phyloP scores from a whole-genome alignment of 148 eudicot species.

The Fallopia convolvulus region DNA sequence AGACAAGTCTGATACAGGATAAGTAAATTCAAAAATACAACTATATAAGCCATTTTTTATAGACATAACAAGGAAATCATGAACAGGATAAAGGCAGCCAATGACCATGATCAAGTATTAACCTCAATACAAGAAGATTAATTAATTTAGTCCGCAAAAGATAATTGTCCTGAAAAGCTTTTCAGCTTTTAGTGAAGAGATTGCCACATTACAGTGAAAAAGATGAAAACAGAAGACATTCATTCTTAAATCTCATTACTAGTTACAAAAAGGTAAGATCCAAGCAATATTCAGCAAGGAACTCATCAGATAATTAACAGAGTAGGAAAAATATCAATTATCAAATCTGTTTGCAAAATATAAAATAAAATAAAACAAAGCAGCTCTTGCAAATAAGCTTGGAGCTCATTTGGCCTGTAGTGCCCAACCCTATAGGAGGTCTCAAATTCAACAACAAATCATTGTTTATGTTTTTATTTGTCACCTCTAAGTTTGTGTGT shows the following conservation, averaged over 20 bases:
- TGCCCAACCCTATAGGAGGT: background rate
- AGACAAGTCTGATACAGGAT: background rate
- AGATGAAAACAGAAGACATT: background rate
- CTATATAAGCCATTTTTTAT: background rate
- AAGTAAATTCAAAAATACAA: background rate
- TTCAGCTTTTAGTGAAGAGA: no score
- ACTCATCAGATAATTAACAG: background rate
- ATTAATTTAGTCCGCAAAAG: background rate
- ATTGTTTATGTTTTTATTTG: no score
- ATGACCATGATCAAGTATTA: background rate
- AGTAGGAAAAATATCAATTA: background rate
- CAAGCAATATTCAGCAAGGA: background rate
- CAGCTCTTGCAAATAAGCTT: background rate
- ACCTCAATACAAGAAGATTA: background rate
- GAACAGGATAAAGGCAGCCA: background rate
- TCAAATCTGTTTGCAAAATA: background rate
- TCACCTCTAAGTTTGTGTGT: no score
- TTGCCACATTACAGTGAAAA: background rate
- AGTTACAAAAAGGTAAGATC: background rate
- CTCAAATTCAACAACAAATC: background rate
- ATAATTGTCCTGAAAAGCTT: background rate
- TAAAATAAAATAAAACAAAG: background rate
- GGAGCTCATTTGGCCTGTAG: background rate
- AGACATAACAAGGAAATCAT: background rate
- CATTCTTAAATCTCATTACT: background rate